A percentile compares a stretch with the other conserved stretches of the same genome.
These are phyloP conservation scores for Penicillium paradoxum DNA, from an alignment of 495 filamentous ascomycete genomes.

Conservation along the genomic window DNA sequence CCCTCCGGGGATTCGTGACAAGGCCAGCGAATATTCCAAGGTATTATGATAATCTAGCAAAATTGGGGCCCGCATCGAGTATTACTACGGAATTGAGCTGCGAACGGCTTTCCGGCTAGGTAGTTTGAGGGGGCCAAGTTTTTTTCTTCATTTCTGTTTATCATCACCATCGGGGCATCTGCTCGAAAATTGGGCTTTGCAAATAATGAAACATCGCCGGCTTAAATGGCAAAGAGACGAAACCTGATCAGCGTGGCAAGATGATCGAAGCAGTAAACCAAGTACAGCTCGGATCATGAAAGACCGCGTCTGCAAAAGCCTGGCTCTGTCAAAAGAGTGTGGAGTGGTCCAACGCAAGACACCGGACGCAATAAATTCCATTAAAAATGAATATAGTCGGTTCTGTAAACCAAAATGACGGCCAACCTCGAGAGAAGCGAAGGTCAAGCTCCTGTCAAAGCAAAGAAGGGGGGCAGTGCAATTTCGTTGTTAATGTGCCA, in stretches of 20 bases:
- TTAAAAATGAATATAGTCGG: conserved; percentile 29
- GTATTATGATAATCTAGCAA: too few species aligned
- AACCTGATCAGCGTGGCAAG: too few species aligned
- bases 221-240: too few species aligned
- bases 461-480: conserved; percentile 16
- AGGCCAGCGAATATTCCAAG: too few species aligned
- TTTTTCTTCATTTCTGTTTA: conserved; percentile 39
- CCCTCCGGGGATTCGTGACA: too few species aligned
- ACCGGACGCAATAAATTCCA: conserved; percentile 15
- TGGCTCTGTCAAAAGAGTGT: conserved; percentile 15
- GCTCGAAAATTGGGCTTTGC: conserved; percentile 2
- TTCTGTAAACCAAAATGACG: conserved; percentile 32
- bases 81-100: too few species aligned
- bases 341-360: conserved; percentile 20
- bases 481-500: conserved; percentile 23
- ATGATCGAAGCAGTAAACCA: conserved; percentile 8
- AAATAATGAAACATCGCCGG: not conserved
- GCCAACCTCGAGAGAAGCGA: conserved; percentile 46
- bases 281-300: not conserved
- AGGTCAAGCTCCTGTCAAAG: conserved; percentile 28
- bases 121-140: conserved; percentile 42
- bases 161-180: conserved; percentile 19
- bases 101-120: not conserved
- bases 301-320: not conserved
- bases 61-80: too few species aligned